Conservation (phyloP, 2,329 filamentous ascomycete genomes). For the Ophiostoma pallidulum region DNA sequence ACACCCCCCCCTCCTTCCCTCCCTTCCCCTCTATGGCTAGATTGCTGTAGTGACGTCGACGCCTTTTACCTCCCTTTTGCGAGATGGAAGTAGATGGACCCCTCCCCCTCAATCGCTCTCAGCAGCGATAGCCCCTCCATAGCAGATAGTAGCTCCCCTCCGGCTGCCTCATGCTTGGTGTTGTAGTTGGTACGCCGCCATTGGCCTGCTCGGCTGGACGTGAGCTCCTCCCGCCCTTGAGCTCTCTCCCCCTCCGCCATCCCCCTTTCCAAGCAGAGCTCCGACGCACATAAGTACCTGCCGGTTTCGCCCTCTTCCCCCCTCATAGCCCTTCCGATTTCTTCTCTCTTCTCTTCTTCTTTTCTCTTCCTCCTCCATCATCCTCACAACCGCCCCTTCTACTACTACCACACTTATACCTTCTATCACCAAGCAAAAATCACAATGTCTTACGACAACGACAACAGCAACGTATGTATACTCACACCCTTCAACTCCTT, state of each 20-base stretch:
- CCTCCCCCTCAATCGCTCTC: neutral
- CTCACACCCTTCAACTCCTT: too few relatives aligned
- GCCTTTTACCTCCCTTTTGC: neutral
- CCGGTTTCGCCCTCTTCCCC: neutral
- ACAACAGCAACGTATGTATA: constrained; percentile 23
- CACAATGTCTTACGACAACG: constrained; percentile 39
- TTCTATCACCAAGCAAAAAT: constrained; percentile 3
- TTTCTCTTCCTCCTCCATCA: neutral
- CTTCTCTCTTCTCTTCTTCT: neutral
- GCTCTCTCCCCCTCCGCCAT: neutral
- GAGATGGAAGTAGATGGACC: neutral
- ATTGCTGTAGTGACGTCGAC: neutral
- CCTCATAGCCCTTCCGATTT: neutral
- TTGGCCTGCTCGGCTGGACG: too few relatives aligned
- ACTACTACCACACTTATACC: neutral
- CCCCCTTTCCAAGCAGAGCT: constrained; percentile 2
- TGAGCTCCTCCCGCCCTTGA: too few relatives aligned
- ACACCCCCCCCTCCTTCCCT: too few relatives aligned
- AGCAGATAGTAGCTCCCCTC: too few relatives aligned
- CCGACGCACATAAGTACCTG: constrained; percentile 5
- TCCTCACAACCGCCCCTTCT: neutral
- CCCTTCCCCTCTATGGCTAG: too few relatives aligned
- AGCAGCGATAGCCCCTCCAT: too few relatives aligned
- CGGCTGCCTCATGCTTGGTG: too few relatives aligned
- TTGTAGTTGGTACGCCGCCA: too few relatives aligned